Evolutionary conservation across 1,284 basidiomycete species (phyloP).

Genomic region (Coniophora puteana): DNA sequence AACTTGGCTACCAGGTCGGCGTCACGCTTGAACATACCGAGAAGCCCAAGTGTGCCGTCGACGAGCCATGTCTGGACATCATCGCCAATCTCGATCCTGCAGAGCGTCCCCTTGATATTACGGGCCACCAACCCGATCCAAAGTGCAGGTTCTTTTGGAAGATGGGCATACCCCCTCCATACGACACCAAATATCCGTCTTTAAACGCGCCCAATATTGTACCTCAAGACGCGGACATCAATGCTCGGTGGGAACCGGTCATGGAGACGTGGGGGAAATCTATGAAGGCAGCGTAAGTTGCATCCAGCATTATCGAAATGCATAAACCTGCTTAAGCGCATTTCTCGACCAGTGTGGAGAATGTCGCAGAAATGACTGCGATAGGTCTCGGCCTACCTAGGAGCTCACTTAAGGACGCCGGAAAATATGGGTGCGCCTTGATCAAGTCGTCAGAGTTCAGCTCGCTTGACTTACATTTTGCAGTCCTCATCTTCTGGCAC

Average conservation of each 20-base stretch:
- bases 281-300: constrained; percentile 82
- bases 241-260: constrained; percentile 27
- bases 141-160: constrained; percentile 94
- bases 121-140: constrained; percentile 77
- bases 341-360: constrained; percentile 56
- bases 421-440: constrained; percentile 68
- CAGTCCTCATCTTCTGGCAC: constrained; percentile 86
- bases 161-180: constrained; percentile 76
- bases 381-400: constrained; percentile 73
- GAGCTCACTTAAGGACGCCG: constrained; percentile 70
- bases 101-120: constrained; percentile 81
- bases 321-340: constrained; percentile 2
- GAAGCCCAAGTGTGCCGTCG: constrained; percentile 81
- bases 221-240: constrained; percentile 43
- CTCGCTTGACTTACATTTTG: constrained; percentile 1
- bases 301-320: background rate
- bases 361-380: constrained; percentile 80
- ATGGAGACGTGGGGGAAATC: constrained; percentile 83
- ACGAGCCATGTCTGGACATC: constrained; percentile 69
- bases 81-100: constrained; percentile 69
- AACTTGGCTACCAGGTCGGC: constrained; percentile 76
- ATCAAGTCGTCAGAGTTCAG: constrained; percentile 1
- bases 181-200: constrained; percentile 70
- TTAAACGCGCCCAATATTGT: constrained; percentile 80
- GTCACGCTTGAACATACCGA: constrained; percentile 92